Evolutionary conservation across 2,329 filamentous ascomycete species (phyloP).

Genomic region (Ophiosphaerella korrae): DNA sequence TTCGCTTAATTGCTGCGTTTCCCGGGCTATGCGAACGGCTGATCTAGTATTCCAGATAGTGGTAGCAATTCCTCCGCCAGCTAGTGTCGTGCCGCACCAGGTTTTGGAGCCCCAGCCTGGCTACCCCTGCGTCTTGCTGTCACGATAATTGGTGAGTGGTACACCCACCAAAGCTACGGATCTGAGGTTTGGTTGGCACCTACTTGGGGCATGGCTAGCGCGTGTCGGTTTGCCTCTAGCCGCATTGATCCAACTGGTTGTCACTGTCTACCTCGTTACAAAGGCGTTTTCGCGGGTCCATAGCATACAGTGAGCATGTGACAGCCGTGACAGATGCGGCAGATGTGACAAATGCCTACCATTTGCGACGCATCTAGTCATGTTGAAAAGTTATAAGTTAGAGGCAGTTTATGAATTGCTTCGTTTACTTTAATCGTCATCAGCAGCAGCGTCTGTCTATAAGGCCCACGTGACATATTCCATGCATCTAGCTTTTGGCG

Average conservation of each 20-base stretch:
- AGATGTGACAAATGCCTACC: background rate
- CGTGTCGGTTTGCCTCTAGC: too few species aligned
- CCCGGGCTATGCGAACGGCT: background rate
- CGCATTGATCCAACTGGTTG: too few species aligned
- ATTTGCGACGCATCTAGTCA: too few species aligned
- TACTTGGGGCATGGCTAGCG: background rate
- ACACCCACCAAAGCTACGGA: background rate
- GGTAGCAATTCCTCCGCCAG: background rate
- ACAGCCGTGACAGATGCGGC: background rate
- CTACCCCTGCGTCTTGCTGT: constrained; percentile 21
- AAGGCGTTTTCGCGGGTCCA: background rate
- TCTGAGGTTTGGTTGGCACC: background rate
- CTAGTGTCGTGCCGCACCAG: constrained; percentile 4
- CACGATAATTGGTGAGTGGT: constrained; percentile 11
- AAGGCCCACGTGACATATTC: background rate
- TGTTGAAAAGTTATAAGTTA: background rate
- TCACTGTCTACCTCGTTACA: too few species aligned
- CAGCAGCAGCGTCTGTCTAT: background rate
- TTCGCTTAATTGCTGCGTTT: background rate
- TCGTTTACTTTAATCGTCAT: background rate
- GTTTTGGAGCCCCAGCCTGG: constrained; percentile 4
- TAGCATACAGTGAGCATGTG: constrained; percentile 4
- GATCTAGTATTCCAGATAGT: background rate
- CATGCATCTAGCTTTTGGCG: background rate
- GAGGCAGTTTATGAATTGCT: background rate